Evolutionary conservation across 306 rosid species (phyloP), one percentile per base, ranked within the genome.

Genomic region (Medicago lupulina): DNA sequence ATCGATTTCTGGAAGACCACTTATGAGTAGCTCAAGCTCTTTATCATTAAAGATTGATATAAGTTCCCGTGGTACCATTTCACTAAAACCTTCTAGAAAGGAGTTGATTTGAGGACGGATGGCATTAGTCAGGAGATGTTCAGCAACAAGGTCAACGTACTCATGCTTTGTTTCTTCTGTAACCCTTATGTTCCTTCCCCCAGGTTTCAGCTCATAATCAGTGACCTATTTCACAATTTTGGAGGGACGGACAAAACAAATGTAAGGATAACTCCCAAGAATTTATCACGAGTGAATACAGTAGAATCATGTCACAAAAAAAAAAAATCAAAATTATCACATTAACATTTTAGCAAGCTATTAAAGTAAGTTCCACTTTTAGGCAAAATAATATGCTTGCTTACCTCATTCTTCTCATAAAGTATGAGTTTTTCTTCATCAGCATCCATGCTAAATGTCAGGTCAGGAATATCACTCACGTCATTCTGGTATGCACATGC

Each of bases 1-100:
- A 81, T 96, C 99, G 77, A 96, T 96, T 85, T 96, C 99, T 13
- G 99, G 99, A 85, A 96, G 99, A 60, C 99, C 99, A 79, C 99
- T 96, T 71, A 96, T 96, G 75, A 96, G 98, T 81, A 96, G 90
- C 89, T 96, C 99, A 74, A 96, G 97, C 92, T 96, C 99, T 79
- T 89, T 96, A 77, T 87, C 99, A 64, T 96, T 92, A 80, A 96
- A 96, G 74, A 96, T 89, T 44, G 96, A 96, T 78, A 96, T 83
- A 54, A 96, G 97, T 44, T 96, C 94, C 44, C 86, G 34, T 4
- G 98, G 92, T 9, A 96, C 96, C 87, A 96, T 72, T 73, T 96
- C 98, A 17, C 21, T 76, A 80, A 96, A 96, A 77, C 99, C 99
- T 11, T 92, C 90, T 44, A 96, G 79, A 82, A 96, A 96, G 73